Evolutionary conservation across 176 grass and related monocot genomes (phyloP).

Genomic region (Elaeis guineensis): DNA sequence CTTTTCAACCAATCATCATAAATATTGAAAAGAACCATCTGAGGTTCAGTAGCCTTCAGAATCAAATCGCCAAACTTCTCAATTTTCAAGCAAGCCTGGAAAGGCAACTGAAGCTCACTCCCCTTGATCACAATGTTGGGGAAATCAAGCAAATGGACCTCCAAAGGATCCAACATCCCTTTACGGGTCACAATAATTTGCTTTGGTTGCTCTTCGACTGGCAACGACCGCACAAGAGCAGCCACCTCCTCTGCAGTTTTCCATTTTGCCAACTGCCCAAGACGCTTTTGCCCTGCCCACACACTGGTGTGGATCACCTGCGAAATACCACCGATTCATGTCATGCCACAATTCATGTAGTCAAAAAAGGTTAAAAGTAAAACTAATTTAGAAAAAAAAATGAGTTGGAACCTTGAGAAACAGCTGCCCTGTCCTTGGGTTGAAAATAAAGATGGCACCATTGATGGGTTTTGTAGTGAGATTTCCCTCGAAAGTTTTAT

Average conservation of each 20-base stretch:
- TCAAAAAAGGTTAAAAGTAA: no score
- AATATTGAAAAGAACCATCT: conserved; percentile 97
- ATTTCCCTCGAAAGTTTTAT: conserved; percentile 99
- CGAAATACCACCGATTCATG: conserved; percentile 2
- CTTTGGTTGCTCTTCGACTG: conserved; percentile 96
- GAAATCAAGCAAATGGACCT: conserved; percentile 96
- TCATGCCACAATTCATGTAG: no score
- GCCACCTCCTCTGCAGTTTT: conserved; percentile 99
- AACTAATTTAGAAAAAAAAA: conserved; percentile 2
- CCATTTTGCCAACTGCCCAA: conserved; percentile 95
- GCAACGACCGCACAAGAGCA: conserved; percentile 84
- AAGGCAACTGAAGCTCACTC: conserved; percentile 90
- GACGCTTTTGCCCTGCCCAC: conserved; percentile 97
- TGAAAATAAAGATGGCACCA: conserved; percentile 98
- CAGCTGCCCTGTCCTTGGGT: conserved; percentile 91
- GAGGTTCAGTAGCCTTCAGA: conserved; percentile 92
- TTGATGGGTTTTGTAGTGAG: conserved; percentile 95
- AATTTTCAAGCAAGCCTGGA: conserved; percentile 98
- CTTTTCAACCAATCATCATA: conserved; percentile 99
- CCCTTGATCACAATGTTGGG: conserved; percentile 99
- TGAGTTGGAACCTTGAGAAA: conserved; percentile 64
- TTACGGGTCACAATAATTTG: conserved; percentile 97
- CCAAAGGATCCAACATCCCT: conserved; percentile 95
- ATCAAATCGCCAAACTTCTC: conserved; percentile 99
- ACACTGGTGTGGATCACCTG: conserved; percentile 99